phyloP scores from a whole-genome alignment of 2,329 filamentous ascomycete species.

The Neoscytalidium dimidiatum region DNA sequence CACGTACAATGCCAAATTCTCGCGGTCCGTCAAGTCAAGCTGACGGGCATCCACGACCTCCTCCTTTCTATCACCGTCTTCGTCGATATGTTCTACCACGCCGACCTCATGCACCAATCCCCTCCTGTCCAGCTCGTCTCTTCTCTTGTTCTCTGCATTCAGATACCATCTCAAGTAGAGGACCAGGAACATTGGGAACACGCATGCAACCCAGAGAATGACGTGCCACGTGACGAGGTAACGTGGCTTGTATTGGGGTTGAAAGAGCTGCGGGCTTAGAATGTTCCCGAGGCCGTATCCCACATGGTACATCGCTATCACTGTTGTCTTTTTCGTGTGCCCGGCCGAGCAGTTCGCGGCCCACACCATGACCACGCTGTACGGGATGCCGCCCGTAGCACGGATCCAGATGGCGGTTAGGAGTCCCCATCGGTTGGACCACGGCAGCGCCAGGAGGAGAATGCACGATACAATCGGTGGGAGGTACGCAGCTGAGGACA shows the following conservation, averaged over 20 bases:
- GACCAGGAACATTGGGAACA: slow-evolving; percentile 44
- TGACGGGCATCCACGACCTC: slow-evolving; percentile 2
- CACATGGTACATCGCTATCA: slow-evolving; percentile 43
- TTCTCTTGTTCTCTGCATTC: slow-evolving; percentile 42
- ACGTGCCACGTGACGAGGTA: slow-evolving; percentile 35
- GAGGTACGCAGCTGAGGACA: slow-evolving; percentile 37
- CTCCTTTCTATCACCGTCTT: neutral
- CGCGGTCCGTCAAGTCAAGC: slow-evolving; percentile 18
- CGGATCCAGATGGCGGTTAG: slow-evolving; percentile 42
- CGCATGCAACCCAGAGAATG: slow-evolving; percentile 38
- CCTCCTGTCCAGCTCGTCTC: slow-evolving; percentile 29
- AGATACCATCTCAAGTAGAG: slow-evolving; percentile 44
- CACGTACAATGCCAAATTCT: slow-evolving; percentile 20
- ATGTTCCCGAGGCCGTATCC: slow-evolving; percentile 41
- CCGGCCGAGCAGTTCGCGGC: slow-evolving; percentile 21
- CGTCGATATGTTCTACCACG: neutral
- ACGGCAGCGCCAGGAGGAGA: slow-evolving; percentile 38
- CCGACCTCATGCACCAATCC: slow-evolving; percentile 23
- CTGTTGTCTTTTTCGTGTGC: slow-evolving; percentile 48
- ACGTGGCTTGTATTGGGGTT: slow-evolving; percentile 26
- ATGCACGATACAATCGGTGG: slow-evolving; percentile 41
- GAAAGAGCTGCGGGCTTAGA: slow-evolving; percentile 41
- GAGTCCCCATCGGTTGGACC: slow-evolving; percentile 41
- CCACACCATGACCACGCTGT: slow-evolving; percentile 22
- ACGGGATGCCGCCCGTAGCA: slow-evolving; percentile 31